Conservation (phyloP, 108 stramenopile genomes). For the Stephanodiscus triporus region DNA sequence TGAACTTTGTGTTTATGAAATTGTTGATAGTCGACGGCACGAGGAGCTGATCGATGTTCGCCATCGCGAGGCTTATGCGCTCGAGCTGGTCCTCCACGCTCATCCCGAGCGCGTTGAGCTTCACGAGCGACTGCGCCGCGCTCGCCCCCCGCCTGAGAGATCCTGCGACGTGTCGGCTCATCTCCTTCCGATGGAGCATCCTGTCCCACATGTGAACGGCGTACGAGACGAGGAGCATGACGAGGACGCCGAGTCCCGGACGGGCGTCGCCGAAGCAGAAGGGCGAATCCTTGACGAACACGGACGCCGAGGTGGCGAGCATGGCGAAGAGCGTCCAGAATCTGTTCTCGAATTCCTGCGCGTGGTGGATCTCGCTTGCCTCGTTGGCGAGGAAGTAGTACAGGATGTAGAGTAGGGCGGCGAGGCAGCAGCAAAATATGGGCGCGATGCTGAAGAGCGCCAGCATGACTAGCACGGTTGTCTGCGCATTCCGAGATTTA, state of each 20-base stretch:
- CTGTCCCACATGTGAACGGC: slow-evolving; percentile 89
- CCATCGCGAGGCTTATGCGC: slow-evolving; percentile 72
- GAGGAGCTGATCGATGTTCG: slow-evolving; percentile 86
- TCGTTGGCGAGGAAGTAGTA: slow-evolving; percentile 88
- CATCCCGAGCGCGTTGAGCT: slow-evolving; percentile 56
- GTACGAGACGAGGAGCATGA: slow-evolving; percentile 73
- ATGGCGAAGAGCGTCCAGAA: slow-evolving; percentile 92
- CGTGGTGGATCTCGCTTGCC: slow-evolving; percentile 76
- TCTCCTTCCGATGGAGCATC: slow-evolving; percentile 68
- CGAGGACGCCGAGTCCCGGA: slow-evolving; percentile 69
- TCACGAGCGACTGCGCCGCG: slow-evolving; percentile 52
- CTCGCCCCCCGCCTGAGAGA: slow-evolving; percentile 58
- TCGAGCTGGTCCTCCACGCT: slow-evolving; percentile 73
- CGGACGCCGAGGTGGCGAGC: slow-evolving; percentile 72
- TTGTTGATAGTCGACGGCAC: slow-evolving; percentile 93
- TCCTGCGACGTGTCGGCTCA: slow-evolving; percentile 54
- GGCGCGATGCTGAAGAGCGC: slow-evolving; percentile 85
- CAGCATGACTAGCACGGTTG: slow-evolving; percentile 60
- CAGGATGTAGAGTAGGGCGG: slow-evolving; percentile 75
- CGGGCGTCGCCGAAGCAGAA: slow-evolving; percentile 61
- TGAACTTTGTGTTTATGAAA: slow-evolving; percentile 83
- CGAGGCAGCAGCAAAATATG: slow-evolving; percentile 73
- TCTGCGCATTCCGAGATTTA: slow-evolving; percentile 33
- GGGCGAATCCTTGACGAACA: slow-evolving; percentile 90
- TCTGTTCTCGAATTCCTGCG: slow-evolving; percentile 93